Base-by-base conservation (phyloP, 306 rosid genomes). In the Prunus davidiana region DNA sequence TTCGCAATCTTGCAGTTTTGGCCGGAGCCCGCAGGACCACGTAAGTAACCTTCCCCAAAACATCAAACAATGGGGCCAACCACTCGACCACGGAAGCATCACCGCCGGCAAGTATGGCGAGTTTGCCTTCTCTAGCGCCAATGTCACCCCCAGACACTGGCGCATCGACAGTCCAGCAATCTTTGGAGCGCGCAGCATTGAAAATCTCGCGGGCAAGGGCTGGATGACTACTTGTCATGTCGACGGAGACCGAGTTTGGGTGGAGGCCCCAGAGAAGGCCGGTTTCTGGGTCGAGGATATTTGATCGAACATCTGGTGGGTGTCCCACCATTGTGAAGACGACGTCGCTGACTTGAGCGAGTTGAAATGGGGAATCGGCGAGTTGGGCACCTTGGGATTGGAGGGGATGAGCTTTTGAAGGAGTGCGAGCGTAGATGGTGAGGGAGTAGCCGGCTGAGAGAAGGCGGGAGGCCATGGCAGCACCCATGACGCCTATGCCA, bases 1-100 rank as follows among this genome's bases (percentile, higher is more conserved):
- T 93, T 91, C 2, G 86, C 97, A 45, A 93, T 93, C 79, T 93
- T 93, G 76, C 96, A 88, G 51, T 91, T 91, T 80, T 93, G 98
- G 8, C 97, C 97, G 9, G 77, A 82, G 2, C 98, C 97, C 0
- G 91, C 83, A 16, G 76, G 72, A 9, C 98, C 86, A 91, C 9
- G 55, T 87, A 81, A 0, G 89, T 91, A 0, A 64, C 85, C 72
- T 63, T 89, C 25, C 97, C 98, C 64, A 93, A 20, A 0, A 82
- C 56, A 7, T 76, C 60, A 49, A 87, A 91, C 45, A 91, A 19
- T 2, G 97, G 91, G 0, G 78, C 45, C 13, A 91, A 69, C 96
- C 98, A 93, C 15, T 86, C 66, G 8, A 93, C 91, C 8, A 93
- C 88, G 0, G 71, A 38, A 0, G 56, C 51, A 43, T 93, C 96